A percentile compares a stretch with the other conserved stretches of the same genome.
Evolutionary conservation across 2,329 filamentous ascomycete genomes (phyloP).

Genomic region (Fusarium sp.): DNA sequence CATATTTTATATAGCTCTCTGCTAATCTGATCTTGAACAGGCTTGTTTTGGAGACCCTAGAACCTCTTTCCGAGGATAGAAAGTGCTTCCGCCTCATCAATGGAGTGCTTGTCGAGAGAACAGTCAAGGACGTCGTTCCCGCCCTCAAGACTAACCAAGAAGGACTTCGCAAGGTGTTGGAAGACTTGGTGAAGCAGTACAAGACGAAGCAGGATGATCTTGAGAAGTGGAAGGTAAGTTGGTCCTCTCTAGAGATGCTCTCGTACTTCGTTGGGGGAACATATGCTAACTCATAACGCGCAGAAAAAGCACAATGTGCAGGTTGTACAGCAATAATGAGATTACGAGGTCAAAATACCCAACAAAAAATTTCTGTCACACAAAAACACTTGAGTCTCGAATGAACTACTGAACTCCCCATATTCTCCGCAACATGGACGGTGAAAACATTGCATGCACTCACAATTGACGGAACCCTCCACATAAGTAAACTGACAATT

Average conservation of each 20-base stretch:
- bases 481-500: neutral
- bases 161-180: conserved; percentile 91
- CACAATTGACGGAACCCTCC: conserved; percentile 2
- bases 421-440: neutral
- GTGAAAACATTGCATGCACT: conserved; percentile 2
- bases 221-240: conserved; percentile 93
- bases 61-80: conserved; percentile 83
- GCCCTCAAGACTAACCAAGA: conserved; percentile 94
- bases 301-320: conserved; percentile 93
- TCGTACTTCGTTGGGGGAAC: neutral
- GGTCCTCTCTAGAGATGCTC: neutral
- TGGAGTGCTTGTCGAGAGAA: conserved; percentile 93
- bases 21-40: conserved; percentile 60
- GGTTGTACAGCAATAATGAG: conserved; percentile 77
- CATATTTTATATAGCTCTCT: conserved; percentile 38
- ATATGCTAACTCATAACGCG: conserved; percentile 12
- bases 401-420: neutral
- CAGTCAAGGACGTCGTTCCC: conserved; percentile 91
- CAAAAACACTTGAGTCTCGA: neutral
- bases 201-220: conserved; percentile 93
- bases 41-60: conserved; percentile 91
- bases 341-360: conserved; percentile 32
- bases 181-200: conserved; percentile 96
- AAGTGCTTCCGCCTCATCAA: conserved; percentile 99
- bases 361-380: conserved; percentile 26